Evolutionary conservation across 768 basidiomycete species (phyloP), one percentile per base, ranked within the genome.

Genomic region (Leccinum imitatum): DNA sequence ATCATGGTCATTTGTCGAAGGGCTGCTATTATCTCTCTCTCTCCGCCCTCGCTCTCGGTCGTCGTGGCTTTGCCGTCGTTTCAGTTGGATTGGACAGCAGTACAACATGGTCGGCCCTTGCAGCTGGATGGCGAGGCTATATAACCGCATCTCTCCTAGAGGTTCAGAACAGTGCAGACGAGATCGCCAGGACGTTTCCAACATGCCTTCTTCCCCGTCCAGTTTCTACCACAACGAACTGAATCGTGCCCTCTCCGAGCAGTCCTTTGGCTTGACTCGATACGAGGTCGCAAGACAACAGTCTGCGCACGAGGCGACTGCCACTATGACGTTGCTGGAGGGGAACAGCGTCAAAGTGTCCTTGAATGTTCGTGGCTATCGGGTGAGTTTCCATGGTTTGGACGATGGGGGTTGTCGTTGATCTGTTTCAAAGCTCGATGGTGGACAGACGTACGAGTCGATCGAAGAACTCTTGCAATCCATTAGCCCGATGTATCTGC

Each of bases 381-480:
- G 74, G 69, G 87, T 87, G 67, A 69, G 75, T 65, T 21, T 25
- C 19, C 47, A 50, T 52, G 52, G 19, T 19, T 44, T 33, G 37
- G 37, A 6, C 50, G 54, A 54, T 60, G n/a, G 10, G 5, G 35
- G 35, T 27, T 14, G 7, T 35, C 35, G 46, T 62, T 65, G 53
- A 69, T 53, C 50, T 31, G 59, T 63, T 58, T 59, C 53, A 56
- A 63, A 72, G 73, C 33, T 66, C 35, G 69, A 71, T 44, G 66
- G 30, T 33, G 69, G 71, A 50, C 61, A 64, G 59, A 71, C 72
- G 9, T 84, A 82, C 58, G 89, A 91, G 71, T 82, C 80, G 19
- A 67, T 89, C 19, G 89, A 89, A 53, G 77, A 76, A 31, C 76
- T 90, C 27, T 76, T 91, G 35, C 76, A 77, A 53, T 75, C 79